A percentile compares a stretch with the other conserved stretches of the same genome.
Evolutionary conservation across 345 rosid species (phyloP).

Genomic region (Odontarrhena argentea): DNA sequence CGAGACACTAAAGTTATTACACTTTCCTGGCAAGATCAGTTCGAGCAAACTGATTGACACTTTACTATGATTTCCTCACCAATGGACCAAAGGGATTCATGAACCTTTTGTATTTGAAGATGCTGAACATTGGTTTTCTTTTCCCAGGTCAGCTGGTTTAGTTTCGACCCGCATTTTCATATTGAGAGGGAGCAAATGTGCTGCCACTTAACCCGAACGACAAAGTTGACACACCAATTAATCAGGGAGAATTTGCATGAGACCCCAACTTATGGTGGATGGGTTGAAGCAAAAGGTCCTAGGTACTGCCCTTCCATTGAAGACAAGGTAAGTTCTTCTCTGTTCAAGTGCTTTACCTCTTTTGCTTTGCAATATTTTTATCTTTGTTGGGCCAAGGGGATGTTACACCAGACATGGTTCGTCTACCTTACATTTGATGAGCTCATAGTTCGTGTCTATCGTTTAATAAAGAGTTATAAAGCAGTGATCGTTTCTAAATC

Average conservation of each 20-base stretch:
- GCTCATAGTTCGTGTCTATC: constrained; percentile 10
- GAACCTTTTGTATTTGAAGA: constrained; percentile 28
- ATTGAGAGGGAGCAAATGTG: constrained; percentile 93
- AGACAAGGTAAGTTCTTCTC: constrained; percentile 66
- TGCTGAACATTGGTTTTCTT: constrained; percentile 27
- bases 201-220: constrained; percentile 93
- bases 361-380: constrained; percentile 5
- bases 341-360: constrained; percentile 5
- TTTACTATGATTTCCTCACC: not conserved
- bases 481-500: not conserved
- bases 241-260: constrained; percentile 91
- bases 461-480: not conserved
- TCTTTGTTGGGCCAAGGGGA: constrained; percentile 19
- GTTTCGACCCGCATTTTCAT: constrained; percentile 89
- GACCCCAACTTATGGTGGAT: constrained; percentile 99
- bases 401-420: not conserved
- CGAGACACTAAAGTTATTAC: not conserved
- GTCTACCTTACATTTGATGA: constrained; percentile 3
- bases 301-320: constrained; percentile 98
- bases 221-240: constrained; percentile 78
- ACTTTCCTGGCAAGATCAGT: not conserved
- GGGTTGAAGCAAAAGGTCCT: constrained; percentile 99
- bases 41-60: constrained; percentile 7
- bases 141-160: constrained; percentile 90
- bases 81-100: constrained; percentile 16